Evolutionary conservation across 805 yeast genomes (phyloP).

Genomic region (Candida nitratophila): DNA sequence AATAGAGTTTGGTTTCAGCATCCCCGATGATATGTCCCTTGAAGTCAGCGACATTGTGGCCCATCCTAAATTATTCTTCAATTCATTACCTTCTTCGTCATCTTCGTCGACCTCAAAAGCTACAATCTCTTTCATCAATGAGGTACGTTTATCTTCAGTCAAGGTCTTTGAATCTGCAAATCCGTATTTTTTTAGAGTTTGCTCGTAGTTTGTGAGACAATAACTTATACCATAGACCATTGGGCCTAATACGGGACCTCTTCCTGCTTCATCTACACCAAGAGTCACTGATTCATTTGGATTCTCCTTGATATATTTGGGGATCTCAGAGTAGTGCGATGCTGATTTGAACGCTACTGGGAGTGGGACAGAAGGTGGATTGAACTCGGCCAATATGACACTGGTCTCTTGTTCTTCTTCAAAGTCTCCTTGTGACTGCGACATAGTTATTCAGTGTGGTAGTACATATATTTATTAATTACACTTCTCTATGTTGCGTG

Average conservation of each 20-base stretch:
- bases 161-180: slow-evolving; percentile 92
- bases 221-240: slow-evolving; percentile 95
- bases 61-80: slow-evolving; percentile 70
- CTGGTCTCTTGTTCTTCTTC: slow-evolving; percentile 45
- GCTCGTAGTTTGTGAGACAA: slow-evolving; percentile 48
- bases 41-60: slow-evolving; percentile 82
- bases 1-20: slow-evolving; percentile 62
- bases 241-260: slow-evolving; percentile 97
- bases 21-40: slow-evolving; percentile 78
- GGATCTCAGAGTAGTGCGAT: slow-evolving; percentile 46
- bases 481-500: too few relatives aligned
- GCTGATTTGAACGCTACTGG: slow-evolving; percentile 32
- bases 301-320: slow-evolving; percentile 27
- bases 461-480: too few relatives aligned
- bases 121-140: slow-evolving; percentile 47
- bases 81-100: slow-evolving; percentile 33
- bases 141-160: slow-evolving; percentile 62
- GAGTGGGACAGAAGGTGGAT: slow-evolving; percentile 29
- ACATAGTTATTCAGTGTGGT: neutral
- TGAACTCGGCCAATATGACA: slow-evolving; percentile 11
- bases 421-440: neutral
- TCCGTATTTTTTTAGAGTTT: slow-evolving; percentile 48
- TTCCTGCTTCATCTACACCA: slow-evolving; percentile 98
- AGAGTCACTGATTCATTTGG: slow-evolving; percentile 42
- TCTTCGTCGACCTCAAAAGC: slow-evolving; percentile 28